phyloP scores from a whole-genome alignment of 2,329 filamentous ascomycete species.

The Cyclaneusma minus region DNA sequence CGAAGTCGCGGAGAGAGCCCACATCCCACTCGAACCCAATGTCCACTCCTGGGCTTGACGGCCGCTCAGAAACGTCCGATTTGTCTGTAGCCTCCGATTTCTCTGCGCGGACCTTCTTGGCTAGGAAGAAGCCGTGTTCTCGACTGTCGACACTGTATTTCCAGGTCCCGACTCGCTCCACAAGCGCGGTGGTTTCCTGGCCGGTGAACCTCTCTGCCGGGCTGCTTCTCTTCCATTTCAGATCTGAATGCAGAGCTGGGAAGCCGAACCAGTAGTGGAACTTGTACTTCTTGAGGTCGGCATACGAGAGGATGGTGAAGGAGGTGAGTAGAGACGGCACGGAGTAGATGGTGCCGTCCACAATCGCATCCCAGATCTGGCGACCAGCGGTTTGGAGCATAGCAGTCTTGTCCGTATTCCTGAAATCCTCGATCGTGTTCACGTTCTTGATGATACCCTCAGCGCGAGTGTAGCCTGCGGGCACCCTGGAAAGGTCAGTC shows the following conservation, averaged over 20 bases:
- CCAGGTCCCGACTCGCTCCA: slow-evolving; percentile 79
- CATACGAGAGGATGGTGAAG: slow-evolving; percentile 80
- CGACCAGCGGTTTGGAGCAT: slow-evolving; percentile 66
- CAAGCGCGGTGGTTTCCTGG: slow-evolving; percentile 62
- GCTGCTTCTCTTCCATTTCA: slow-evolving; percentile 55
- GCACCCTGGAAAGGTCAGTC: slow-evolving; percentile 33
- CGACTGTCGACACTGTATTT: slow-evolving; percentile 64
- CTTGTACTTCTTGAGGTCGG: slow-evolving; percentile 92
- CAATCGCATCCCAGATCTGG: slow-evolving; percentile 94
- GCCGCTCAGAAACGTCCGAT: slow-evolving; percentile 4
- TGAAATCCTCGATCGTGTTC: slow-evolving; percentile 91
- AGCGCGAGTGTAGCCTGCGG: slow-evolving; percentile 60
- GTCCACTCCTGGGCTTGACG: slow-evolving; percentile 33
- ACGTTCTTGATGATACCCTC: slow-evolving; percentile 93
- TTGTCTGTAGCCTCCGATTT: slow-evolving; percentile 19
- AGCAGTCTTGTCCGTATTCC: slow-evolving; percentile 61
- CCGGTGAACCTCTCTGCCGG: slow-evolving; percentile 38
- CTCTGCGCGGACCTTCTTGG: slow-evolving; percentile 47
- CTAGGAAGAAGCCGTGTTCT: slow-evolving; percentile 93
- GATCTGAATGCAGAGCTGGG: slow-evolving; percentile 80
- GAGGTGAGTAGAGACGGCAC: slow-evolving; percentile 82
- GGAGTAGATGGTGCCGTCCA: slow-evolving; percentile 91
- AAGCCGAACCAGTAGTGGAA: slow-evolving; percentile 99
- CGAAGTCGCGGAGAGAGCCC: slow-evolving; percentile 60
- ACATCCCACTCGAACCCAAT: slow-evolving; percentile 64